These are phyloP conservation scores for Casuarina equisetifolia DNA, from an alignment of 306 rosid species.

Conservation along the genomic window DNA sequence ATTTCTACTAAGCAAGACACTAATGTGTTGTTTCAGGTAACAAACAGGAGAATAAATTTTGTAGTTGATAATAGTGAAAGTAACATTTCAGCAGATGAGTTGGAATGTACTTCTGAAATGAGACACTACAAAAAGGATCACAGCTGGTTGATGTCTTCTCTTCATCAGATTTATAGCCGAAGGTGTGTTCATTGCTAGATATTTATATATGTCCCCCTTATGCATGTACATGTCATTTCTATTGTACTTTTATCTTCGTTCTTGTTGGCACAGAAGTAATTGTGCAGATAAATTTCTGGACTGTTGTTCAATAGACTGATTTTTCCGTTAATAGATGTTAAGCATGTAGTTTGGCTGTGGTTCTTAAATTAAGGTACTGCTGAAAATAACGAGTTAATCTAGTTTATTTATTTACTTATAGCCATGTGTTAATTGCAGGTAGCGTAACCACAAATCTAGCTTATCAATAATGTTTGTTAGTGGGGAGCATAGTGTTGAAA, in stretches of 20 bases:
- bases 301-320: background rate
- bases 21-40: slow-evolving; percentile 59
- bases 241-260: slow-evolving; percentile 18
- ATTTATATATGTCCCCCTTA: background rate
- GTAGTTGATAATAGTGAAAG: slow-evolving; percentile 64
- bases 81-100: slow-evolving; percentile 39
- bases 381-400: background rate
- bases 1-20: slow-evolving; percentile 27
- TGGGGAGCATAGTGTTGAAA: background rate
- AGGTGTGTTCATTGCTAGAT: slow-evolving; percentile 50
- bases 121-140: slow-evolving; percentile 68
- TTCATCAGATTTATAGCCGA: slow-evolving; percentile 93
- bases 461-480: background rate
- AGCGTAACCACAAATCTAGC: background rate
- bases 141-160: slow-evolving; percentile 84
- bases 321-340: background rate
- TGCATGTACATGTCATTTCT: background rate
- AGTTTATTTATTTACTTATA: background rate
- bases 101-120: slow-evolving; percentile 37
- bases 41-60: slow-evolving; percentile 88
- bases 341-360: background rate
- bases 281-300: background rate
- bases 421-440: background rate
- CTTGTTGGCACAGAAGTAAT: background rate
- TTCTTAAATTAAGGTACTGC: background rate